A percentile compares a stretch with the other conserved stretches of the same genome.
phyloP scores from a whole-genome alignment of 1,139 yeast genomes.

The Yamadazyma sp. region DNA sequence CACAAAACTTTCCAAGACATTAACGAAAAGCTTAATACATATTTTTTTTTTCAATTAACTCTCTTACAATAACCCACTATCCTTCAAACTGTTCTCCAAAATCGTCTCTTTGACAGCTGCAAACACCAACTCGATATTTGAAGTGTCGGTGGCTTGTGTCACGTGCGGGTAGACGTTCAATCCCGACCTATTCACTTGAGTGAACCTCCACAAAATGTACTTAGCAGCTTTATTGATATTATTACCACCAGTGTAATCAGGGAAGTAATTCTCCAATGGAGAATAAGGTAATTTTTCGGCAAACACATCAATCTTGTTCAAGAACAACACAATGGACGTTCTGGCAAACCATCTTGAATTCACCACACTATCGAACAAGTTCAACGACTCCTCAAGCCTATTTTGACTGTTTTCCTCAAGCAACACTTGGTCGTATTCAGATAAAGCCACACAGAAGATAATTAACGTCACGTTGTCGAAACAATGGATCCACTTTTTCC shows the following conservation, averaged over 20 bases:
- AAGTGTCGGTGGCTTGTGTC: slow-evolving; percentile 93
- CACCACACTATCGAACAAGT: slow-evolving; percentile 84
- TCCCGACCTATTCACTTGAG: slow-evolving; percentile 80
- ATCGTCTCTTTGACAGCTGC: slow-evolving; percentile 92
- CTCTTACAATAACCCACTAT: slow-evolving; percentile 74
- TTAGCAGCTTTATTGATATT: slow-evolving; percentile 93
- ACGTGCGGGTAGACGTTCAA: slow-evolving; percentile 85
- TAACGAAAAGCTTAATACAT: not conserved
- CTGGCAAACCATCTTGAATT: slow-evolving; percentile 94
- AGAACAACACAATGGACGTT: slow-evolving; percentile 79
- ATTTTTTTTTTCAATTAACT: too few species aligned
- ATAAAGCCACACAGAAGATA: slow-evolving; percentile 85
- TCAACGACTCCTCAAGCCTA: slow-evolving; percentile 81
- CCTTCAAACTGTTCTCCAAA: slow-evolving; percentile 78
- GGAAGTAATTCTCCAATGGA: slow-evolving; percentile 81
- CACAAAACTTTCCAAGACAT: not conserved
- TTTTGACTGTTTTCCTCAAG: slow-evolving; percentile 79
- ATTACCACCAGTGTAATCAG: slow-evolving; percentile 86
- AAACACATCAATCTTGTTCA: slow-evolving; percentile 87
- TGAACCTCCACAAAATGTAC: slow-evolving; percentile 88
- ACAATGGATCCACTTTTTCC: slow-evolving; percentile 95
- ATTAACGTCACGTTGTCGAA: slow-evolving; percentile 89
- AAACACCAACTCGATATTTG: slow-evolving; percentile 82
- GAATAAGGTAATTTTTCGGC: slow-evolving; percentile 81
- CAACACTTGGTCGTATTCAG: slow-evolving; percentile 86